These are phyloP conservation scores for Ogataea trehalophila DNA, from an alignment of 805 yeast species.

Conservation along the genomic window DNA sequence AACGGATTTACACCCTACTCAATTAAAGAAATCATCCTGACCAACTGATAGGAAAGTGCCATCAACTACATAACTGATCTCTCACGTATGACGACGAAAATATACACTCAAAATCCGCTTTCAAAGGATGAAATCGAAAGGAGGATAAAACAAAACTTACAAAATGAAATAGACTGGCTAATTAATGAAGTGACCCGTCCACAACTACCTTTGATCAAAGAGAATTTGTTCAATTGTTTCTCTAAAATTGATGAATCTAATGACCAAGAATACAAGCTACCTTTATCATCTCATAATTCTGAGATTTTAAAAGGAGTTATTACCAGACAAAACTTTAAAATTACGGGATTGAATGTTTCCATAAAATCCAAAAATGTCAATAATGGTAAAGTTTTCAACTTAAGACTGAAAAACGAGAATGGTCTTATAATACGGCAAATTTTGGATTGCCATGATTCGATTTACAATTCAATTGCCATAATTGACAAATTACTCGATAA, in stretches of 20 bases:
- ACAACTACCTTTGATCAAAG: constrained; percentile 42
- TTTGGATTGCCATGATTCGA: constrained; percentile 30
- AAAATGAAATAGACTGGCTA: constrained; percentile 41
- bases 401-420: constrained; percentile 34
- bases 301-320: constrained; percentile 58
- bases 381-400: constrained; percentile 36
- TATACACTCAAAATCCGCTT: constrained; percentile 11
- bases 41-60: too few relatives aligned
- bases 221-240: constrained; percentile 38
- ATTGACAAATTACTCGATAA: constrained; percentile 32
- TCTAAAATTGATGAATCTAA: constrained; percentile 34
- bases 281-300: constrained; percentile 50
- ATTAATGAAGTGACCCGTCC: constrained; percentile 43
- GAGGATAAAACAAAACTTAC: constrained; percentile 7
- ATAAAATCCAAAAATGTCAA: constrained; percentile 35
- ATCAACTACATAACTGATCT: too few relatives aligned
- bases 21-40: too few relatives aligned
- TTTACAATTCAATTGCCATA: constrained; percentile 40
- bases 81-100: constrained; percentile 20
- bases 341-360: constrained; percentile 42
- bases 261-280: constrained; percentile 45
- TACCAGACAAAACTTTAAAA: constrained; percentile 48
- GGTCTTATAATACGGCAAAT: constrained; percentile 39
- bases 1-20: too few relatives aligned
- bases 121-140: constrained; percentile 3